Evolutionary conservation across 2,329 filamentous ascomycete genomes (phyloP), one percentile per base, ranked within the genome.

Genomic region (Diaporthe citri): DNA sequence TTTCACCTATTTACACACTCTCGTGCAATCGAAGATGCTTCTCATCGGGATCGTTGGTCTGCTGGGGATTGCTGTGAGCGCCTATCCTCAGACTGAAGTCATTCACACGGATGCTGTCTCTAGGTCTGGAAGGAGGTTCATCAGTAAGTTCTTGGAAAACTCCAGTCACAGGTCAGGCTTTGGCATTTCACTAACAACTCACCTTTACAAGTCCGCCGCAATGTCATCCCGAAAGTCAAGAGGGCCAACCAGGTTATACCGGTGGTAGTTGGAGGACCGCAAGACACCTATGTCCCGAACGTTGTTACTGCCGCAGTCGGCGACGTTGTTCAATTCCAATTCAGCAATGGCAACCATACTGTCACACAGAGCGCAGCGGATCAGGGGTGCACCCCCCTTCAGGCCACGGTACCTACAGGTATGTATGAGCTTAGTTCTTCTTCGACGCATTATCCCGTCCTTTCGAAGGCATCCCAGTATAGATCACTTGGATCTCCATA

Each of bases 301-400:
- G 74, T 74, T 20, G 73, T 78, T 20, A 72, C 70, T 5, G 77
- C 77, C 3, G 71, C 52, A 17, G 76, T 77, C 1, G 77, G 77
- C 56, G 80, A 81, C 36, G 73, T 78, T 4, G 55, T 81, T 8
- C 70, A 77, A 39, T 81, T 80, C 75, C 78, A 81, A 51, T 81
- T 81, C 77, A 74, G 73, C 31, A 74, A 76, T 13, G 73, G 77
- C 13, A 81, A 81, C 71, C 80, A 81, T 76, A 79, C 80, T n/a
- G 77, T 80, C 15, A 87, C 86, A 0, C 84, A 87, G 77, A 83
- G 82, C 22, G 73, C 80, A 9, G 80, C 82, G 56, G 78, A 83
- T 4, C 71, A 80, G 0, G 81, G 85, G 0, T 87, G 86, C 74
- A 79, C 81, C 20, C 84, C 85, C 1, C 79, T 87, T 2, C 83